Evolutionary conservation across 257 asterid species (phyloP), one percentile per base, ranked within the genome.

Genomic region (Solanum peruvianum): DNA sequence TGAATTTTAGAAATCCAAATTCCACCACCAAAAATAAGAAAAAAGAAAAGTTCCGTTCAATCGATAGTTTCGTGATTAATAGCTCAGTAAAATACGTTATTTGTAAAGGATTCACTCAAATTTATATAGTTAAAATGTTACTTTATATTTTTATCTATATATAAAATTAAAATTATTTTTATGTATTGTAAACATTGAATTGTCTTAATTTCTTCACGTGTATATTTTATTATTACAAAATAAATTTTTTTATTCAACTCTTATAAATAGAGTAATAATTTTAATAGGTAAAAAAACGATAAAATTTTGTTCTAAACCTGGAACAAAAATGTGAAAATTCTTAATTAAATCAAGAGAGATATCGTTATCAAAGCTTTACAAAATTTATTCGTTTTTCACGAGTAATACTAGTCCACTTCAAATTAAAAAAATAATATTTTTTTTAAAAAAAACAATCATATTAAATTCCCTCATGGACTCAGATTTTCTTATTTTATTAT

Each of bases 191-290:
- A 11, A 64, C 21, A 0, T 9, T 58, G 0, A 58, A 21, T 21
- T 58, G 21, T 20, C 4, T 1, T 58, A 0, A 20, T 58, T 21
- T 58, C 5, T 58, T 21, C 12, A 58, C 1, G 13, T 20, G 70
- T 62, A 11, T n/a, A n/a, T 12, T 3, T n/a, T 7, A n/a, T 11
- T 64, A n/a, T 64, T 64, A 0, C 25, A 62, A n/a, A 64, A n/a
- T n/a, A 64, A n/a, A 4, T 0, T 0, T 62, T 0, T 20, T 11
- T 1, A n/a, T 12, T n/a, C 0, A 1, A 0, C 9, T 25, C 7
- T 0, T 64, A 5, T 10, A n/a, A n/a, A n/a, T 62, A 62, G 4
- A 62, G 16, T n/a, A 3, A 64, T 4, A 13, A 13, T n/a, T n/a
- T 62, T 11, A 23, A 23, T 62, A 23, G 69, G 14, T 62, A 62